Evolutionary conservation across 2,329 filamentous ascomycete species (phyloP).

Genomic region (Tolypocladium guangdongense): DNA sequence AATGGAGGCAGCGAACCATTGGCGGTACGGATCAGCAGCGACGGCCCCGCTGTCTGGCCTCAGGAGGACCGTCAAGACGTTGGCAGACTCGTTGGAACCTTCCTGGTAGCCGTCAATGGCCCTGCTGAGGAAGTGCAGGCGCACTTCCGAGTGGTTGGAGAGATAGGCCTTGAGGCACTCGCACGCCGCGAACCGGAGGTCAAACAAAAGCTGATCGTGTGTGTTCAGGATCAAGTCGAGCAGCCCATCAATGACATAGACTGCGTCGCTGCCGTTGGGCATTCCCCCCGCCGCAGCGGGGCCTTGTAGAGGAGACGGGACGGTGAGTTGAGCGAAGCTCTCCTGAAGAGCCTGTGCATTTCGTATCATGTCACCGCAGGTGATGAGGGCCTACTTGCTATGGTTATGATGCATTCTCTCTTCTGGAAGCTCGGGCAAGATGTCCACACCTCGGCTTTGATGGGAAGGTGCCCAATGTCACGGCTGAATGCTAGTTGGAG

Average conservation of each 20-base stretch:
- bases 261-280: conserved; percentile 43
- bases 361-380: conserved; percentile 80
- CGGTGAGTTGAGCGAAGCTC: conserved; percentile 76
- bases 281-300: conserved; percentile 25
- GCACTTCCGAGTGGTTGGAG: conserved; percentile 67
- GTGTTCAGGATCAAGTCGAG: conserved; percentile 70
- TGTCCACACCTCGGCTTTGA: conserved; percentile 62
- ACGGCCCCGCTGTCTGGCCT: conserved; percentile 49
- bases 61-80: conserved; percentile 76
- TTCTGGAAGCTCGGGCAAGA: conserved; percentile 2
- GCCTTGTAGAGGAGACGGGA: conserved; percentile 46
- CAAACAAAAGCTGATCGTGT: conserved; percentile 56
- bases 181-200: conserved; percentile 74
- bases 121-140: conserved; percentile 72
- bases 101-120: conserved; percentile 80
- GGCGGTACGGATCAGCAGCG: conserved; percentile 71
- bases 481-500: conserved; percentile 74
- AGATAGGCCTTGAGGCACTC: conserved; percentile 93
- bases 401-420: conserved; percentile 1
- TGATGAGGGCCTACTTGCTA: conserved; percentile 55
- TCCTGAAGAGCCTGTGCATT: conserved; percentile 75
- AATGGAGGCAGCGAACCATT: conserved; percentile 82
- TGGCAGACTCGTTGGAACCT: conserved; percentile 71
- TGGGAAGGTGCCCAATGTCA: conserved; percentile 54
- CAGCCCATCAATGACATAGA: conserved; percentile 90